Evolutionary conservation across 495 filamentous ascomycete species (phyloP), one percentile per base, ranked within the genome.

Genomic region (Talaromyces wortmannii): DNA sequence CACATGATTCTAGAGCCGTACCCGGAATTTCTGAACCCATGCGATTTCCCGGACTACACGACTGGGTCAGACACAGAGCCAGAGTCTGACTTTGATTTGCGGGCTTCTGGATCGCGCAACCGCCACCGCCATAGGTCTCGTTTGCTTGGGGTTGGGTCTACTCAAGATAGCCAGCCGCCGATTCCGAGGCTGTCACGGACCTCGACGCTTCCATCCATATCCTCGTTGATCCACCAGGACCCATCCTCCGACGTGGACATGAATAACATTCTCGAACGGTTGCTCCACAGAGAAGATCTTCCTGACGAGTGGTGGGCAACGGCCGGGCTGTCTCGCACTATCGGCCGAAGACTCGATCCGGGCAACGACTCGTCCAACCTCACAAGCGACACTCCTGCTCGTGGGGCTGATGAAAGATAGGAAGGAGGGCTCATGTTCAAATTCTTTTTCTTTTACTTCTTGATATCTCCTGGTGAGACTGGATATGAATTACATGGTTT

Each of bases 261-360:
- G 83, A 84, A 86, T 58, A 73, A 78, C 31, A 83, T 92, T 17
- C 72, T 91, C 52, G 77, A 82, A 58, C 75, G 81, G 31, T 75
- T 91, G 57, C 80, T 83, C 48, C 74, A 81, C 8, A 72, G 86
- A 7, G 78, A 85, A 59, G 85, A 90, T 61, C 83, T 91, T 56
- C 85, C 87, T 0, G 87, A 90, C 48, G 80, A 85, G 49, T 89
- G 84, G 83, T 92, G 89, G 89, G 80, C 79, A 48, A 79, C 82
- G 57, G 85, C 82, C 55, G 88, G 88, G 4, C 74, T 91, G 48
- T 82, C 76, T 56, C 80, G 83, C 59, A 83, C 77, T 45, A 62
- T 74, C 13, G 66, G 62, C 49, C 71, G 65, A 10, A 61, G 67
- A 48, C 54, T 70, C 33, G 65, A 61, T 30, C 58, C 58, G 3